Conservation (phyloP, 2,329 filamentous ascomycete species). For the Aureobasidium lini region DNA sequence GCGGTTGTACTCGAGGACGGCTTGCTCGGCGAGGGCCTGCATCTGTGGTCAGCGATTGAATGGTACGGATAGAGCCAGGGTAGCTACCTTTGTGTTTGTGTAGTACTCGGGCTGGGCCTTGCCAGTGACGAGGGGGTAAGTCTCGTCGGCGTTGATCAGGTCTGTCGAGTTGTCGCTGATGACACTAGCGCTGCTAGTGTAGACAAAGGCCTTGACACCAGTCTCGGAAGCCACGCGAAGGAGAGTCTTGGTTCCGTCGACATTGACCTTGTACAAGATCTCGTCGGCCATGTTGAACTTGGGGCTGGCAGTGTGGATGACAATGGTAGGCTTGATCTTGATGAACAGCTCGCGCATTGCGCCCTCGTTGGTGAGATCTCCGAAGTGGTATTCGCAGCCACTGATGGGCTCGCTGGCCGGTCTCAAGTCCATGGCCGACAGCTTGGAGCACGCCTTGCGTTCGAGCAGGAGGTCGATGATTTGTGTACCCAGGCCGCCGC, state of each 20-base stretch:
- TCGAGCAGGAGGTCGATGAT: constrained; percentile 41
- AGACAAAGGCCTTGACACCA: constrained; percentile 46
- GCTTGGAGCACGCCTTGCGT: constrained; percentile 33
- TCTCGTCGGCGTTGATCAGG: constrained; percentile 44
- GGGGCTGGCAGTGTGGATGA: constrained; percentile 46
- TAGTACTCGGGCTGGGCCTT: constrained; percentile 44
- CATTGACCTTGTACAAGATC: constrained; percentile 44
- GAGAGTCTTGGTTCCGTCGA: constrained; percentile 43
- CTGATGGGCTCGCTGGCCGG: constrained; percentile 33
- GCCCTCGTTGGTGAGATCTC: constrained; percentile 41
- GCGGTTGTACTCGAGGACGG: constrained; percentile 44
- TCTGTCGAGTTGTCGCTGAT: constrained; percentile 38
- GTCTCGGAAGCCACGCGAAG: constrained; percentile 40
- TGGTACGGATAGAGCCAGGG: not conserved
- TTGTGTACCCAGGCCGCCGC: constrained; percentile 45
- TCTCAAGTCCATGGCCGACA: constrained; percentile 43
- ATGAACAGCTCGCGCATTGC: constrained; percentile 35
- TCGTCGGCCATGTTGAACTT: constrained; percentile 32
- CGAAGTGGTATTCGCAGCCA: constrained; percentile 42
- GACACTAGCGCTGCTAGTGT: constrained; percentile 45
- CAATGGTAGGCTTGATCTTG: constrained; percentile 37
- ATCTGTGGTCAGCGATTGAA: not conserved
- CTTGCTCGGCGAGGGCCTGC: constrained; percentile 39
- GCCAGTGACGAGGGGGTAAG: constrained; percentile 39
- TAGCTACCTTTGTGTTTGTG: constrained; percentile 39